These are phyloP conservation scores for Ustilago bromivora DNA, from an alignment of 1,284 basidiomycete species.

Conservation along the genomic window DNA sequence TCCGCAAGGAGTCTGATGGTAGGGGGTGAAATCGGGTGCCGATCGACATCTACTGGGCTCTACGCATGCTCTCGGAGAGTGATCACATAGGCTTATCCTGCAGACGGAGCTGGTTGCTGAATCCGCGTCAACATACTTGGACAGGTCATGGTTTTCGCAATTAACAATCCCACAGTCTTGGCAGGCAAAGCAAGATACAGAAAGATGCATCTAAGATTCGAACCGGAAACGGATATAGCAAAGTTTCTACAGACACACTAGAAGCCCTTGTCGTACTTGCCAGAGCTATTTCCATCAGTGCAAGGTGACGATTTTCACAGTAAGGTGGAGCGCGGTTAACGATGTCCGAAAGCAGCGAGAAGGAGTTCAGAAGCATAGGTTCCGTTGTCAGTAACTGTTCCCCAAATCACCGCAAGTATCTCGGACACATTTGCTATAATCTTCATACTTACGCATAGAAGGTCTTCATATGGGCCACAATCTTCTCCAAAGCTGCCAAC, in stretches of 20 bases:
- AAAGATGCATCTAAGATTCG: conserved; percentile 10
- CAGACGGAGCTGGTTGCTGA: too few species aligned
- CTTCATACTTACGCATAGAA: conserved; percentile 73
- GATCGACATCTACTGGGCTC: neutral
- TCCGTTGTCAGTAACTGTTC: neutral
- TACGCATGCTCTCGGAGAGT: too few species aligned
- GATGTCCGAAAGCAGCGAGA: neutral
- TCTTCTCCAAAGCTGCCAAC: conserved; percentile 80
- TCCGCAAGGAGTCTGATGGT: neutral
- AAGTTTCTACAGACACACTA: conserved; percentile 16
- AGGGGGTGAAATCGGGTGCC: neutral
- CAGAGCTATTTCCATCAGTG: conserved; percentile 17
- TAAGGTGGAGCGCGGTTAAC: too few species aligned
- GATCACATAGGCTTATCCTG: too few species aligned
- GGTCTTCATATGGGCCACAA: conserved; percentile 78
- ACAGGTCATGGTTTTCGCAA: too few species aligned
- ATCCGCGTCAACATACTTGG: too few species aligned
- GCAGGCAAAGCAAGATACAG: neutral
- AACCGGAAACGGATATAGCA: conserved; percentile 3
- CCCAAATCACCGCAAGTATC: too few species aligned
- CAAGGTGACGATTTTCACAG: too few species aligned
- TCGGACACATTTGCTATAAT: neutral
- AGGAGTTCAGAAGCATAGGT: neutral
- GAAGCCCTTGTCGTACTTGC: conserved; percentile 62
- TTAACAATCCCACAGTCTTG: neutral